A percentile compares a stretch with the other conserved stretches of the same genome.
These are phyloP conservation scores for Candida gorgasii DNA, from an alignment of 805 yeast genomes.

Conservation along the genomic window DNA sequence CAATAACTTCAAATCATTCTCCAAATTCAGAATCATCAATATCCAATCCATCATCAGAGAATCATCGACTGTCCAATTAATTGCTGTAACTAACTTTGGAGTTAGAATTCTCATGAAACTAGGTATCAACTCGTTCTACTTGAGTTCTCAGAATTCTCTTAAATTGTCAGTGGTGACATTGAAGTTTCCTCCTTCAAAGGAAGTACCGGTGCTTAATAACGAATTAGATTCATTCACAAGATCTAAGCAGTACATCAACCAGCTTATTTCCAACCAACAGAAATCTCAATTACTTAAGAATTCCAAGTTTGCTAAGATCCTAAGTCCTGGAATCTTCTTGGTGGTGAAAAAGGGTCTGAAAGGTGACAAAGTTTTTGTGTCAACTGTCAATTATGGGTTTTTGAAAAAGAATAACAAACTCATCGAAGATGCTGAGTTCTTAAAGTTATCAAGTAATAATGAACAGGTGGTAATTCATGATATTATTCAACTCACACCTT, in stretches of 20 bases:
- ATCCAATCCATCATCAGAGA: slow-evolving; percentile 65
- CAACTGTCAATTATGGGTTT: slow-evolving; percentile 84
- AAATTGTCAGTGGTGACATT: slow-evolving; percentile 46
- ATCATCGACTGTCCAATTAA: slow-evolving; percentile 66
- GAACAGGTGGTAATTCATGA: slow-evolving; percentile 55
- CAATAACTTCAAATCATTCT: slow-evolving; percentile 50
- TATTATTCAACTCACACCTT: slow-evolving; percentile 67
- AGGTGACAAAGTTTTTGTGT: slow-evolving; percentile 59
- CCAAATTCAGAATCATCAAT: slow-evolving; percentile 57
- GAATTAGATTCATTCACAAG: slow-evolving; percentile 45
- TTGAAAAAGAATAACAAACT: slow-evolving; percentile 70
- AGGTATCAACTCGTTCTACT: slow-evolving; percentile 35
- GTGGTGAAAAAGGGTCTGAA: slow-evolving; percentile 54
- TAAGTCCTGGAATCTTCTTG: slow-evolving; percentile 86
- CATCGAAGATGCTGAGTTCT: slow-evolving; percentile 78
- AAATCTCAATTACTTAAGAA: slow-evolving; percentile 60
- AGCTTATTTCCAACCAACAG: slow-evolving; percentile 41
- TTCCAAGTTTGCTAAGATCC: slow-evolving; percentile 56
- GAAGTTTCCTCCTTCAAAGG: slow-evolving; percentile 65
- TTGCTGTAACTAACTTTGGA: slow-evolving; percentile 83
- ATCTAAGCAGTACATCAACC: slow-evolving; percentile 40
- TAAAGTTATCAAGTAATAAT: slow-evolving; percentile 26
- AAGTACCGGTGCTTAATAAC: slow-evolving; percentile 39
- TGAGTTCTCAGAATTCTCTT: slow-evolving; percentile 18
- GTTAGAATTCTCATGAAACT: slow-evolving; percentile 66